Evolutionary conservation across 495 filamentous ascomycete genomes (phyloP), one percentile per base, ranked within the genome.

Genomic region (Penicillium paxilli): DNA sequence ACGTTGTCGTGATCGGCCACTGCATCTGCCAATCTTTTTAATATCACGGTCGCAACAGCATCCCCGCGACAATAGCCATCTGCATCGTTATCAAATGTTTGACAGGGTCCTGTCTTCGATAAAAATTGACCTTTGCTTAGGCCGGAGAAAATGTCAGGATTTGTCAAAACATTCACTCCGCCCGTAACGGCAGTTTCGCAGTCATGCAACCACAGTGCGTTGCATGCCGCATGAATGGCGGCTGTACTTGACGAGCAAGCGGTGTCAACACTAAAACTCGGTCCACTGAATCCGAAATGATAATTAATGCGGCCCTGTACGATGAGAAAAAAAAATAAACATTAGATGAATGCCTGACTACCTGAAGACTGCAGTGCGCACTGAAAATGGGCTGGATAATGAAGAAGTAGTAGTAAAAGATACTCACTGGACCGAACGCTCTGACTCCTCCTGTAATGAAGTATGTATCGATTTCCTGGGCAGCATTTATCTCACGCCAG

Each of bases 381-480:
- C n/a, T n/a, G n/a, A 28, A 10, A 10, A 28, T 28, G 25, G 25
- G 5, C 9, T 1, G 16, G 20, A 42, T 21, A 22, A 10, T 9
- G 4, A 3, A 22, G 38, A 22, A 42, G 22, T 37, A 37, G n/a
- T n/a, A n/a, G n/a, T n/a, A 4, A 38, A 17, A 38, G 17, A 17
- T 17, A 8, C 35, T 16, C 22, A 42, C 38, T 0, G 84, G 83
- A 0, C 81, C 81, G 51, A 92, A 92, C 3, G 87, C 89, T 14
- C 87, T 80, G 4, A 83, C 78, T 58, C 83, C 86, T 33, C 89
- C 89, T 0, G 89, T 85, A 58, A 91, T 88, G 71, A 76, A 90
- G 65, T 93, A 92, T 1, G 87, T 91, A 63, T 90, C 87, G 26
- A 92, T 80, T 45, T 90, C 83, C 55, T 91, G 79, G 2, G 80